These are phyloP conservation scores for Albugo laibachii DNA, from an alignment of 352 stramenopile genomes.

Conservation along the genomic window DNA sequence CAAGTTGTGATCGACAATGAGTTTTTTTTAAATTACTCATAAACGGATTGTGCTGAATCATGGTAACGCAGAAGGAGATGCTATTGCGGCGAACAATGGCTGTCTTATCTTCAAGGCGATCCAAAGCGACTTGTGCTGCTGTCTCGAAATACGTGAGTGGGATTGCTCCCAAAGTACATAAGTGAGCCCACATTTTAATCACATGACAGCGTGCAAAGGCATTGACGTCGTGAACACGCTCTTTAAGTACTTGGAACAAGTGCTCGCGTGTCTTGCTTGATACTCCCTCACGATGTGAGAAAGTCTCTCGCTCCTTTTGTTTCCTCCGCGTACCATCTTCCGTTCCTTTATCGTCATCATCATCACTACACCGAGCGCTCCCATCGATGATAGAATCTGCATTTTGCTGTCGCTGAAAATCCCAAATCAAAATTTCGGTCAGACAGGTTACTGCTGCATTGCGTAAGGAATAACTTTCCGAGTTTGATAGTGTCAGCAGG, in stretches of 20 bases:
- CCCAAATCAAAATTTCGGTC: slow-evolving; percentile 27
- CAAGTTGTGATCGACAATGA: slow-evolving; percentile 68
- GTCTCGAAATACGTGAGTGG: slow-evolving; percentile 77
- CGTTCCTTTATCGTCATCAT: slow-evolving; percentile 7
- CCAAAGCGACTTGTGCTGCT: slow-evolving; percentile 20
- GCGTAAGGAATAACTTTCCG: slow-evolving; percentile 52
- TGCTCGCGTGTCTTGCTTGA: slow-evolving; percentile 43
- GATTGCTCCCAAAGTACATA: slow-evolving; percentile 72
- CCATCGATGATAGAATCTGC: slow-evolving; percentile 12
- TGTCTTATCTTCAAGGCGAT: slow-evolving; percentile 84
- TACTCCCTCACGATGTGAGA: slow-evolving; percentile 6
- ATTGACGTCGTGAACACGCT: slow-evolving; percentile 83
- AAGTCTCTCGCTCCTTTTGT: slow-evolving; percentile 8
- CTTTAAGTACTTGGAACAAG: slow-evolving; percentile 77
- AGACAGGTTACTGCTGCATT: slow-evolving; percentile 61
- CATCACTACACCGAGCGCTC: slow-evolving; percentile 3
- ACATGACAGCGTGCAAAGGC: slow-evolving; percentile 83
- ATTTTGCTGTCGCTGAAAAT: slow-evolving; percentile 5
- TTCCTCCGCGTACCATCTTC: slow-evolving; percentile 5
- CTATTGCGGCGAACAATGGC: slow-evolving; percentile 81
- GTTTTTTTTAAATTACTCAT: slow-evolving; percentile 75
- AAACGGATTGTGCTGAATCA: slow-evolving; percentile 90
- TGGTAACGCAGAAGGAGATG: slow-evolving; percentile 67
- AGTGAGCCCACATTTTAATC: slow-evolving; percentile 78
- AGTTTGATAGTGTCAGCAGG: slow-evolving; percentile 47